Conservation (phyloP, 164 flowering plant genomes). For the Hamamelis virginiana region DNA sequence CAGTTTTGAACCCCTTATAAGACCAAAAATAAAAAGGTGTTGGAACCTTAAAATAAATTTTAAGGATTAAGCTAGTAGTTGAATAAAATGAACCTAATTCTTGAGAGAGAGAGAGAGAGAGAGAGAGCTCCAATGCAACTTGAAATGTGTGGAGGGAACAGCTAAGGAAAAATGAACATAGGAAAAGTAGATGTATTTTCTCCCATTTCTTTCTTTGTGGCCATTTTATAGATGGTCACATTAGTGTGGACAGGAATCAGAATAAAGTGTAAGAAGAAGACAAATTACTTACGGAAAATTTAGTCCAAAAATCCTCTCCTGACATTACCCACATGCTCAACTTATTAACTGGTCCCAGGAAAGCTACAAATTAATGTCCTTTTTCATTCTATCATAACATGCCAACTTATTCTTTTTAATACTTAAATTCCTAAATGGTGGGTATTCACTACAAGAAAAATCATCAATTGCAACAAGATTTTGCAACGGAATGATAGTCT, state of each 20-base stretch:
- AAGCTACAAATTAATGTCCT: slow-evolving; percentile 4
- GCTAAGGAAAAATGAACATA: background rate
- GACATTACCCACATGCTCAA: slow-evolving; percentile 29
- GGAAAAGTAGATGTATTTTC: background rate
- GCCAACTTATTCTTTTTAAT: background rate
- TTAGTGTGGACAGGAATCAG: background rate
- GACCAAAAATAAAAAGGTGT: no score
- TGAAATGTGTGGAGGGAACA: background rate
- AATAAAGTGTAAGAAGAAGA: background rate
- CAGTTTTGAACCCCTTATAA: no score
- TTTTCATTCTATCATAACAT: background rate
- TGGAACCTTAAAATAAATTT: no score
- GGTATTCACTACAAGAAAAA: no score
- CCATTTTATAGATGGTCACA: slow-evolving; percentile 1
- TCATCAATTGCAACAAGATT: no score
- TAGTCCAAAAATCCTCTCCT: slow-evolving; percentile 6
- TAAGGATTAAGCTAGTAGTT: no score
- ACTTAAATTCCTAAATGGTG: slow-evolving; percentile 7
- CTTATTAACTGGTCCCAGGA: slow-evolving; percentile 21
- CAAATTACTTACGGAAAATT: slow-evolving; percentile 5
- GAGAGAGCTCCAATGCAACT: background rate
- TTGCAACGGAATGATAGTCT: no score
- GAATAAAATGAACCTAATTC: no score
- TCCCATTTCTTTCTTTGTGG: background rate
- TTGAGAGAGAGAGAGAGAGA: no score